Conservation (phyloP, 495 filamentous ascomycete species). For the Margaritispora aquatica region DNA sequence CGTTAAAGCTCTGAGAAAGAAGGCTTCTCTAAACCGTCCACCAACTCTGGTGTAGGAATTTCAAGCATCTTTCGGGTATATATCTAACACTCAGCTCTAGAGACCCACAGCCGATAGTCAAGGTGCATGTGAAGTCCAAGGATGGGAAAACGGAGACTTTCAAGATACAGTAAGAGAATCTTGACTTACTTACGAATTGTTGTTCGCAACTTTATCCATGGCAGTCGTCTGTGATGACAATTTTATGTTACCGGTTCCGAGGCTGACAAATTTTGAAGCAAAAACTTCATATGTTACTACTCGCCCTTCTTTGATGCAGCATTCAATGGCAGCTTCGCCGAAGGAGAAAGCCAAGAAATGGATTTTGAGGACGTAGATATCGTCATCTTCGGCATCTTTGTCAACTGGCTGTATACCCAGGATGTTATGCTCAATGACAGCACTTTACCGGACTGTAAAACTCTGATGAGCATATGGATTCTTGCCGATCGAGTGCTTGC, state of each 20-base stretch:
- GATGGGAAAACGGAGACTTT: neutral
- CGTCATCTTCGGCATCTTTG: neutral
- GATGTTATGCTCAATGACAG: neutral
- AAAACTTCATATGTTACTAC: neutral
- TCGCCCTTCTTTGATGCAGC: neutral
- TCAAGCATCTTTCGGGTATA: neutral
- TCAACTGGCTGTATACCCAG: neutral
- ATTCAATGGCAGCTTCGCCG: neutral
- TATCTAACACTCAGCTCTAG: neutral
- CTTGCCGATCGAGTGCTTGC: conserved; percentile 1
- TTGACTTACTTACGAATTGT: no score
- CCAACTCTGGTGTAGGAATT: neutral
- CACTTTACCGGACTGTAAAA: neutral
- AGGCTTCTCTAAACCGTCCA: no score
- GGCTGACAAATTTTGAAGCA: neutral
- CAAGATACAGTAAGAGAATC: conserved; percentile 4
- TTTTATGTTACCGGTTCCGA: no score
- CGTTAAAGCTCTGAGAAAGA: no score
- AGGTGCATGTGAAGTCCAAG: neutral
- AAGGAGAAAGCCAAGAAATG: neutral
- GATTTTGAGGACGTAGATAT: neutral
- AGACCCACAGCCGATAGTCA: conserved; percentile 3
- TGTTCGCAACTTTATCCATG: no score
- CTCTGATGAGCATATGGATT: neutral
- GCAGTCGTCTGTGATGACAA: no score